A percentile compares a stretch with the other conserved stretches of the same genome.
Evolutionary conservation across 768 basidiomycete genomes (phyloP).

Genomic region (Macrolepiota dolichaula): DNA sequence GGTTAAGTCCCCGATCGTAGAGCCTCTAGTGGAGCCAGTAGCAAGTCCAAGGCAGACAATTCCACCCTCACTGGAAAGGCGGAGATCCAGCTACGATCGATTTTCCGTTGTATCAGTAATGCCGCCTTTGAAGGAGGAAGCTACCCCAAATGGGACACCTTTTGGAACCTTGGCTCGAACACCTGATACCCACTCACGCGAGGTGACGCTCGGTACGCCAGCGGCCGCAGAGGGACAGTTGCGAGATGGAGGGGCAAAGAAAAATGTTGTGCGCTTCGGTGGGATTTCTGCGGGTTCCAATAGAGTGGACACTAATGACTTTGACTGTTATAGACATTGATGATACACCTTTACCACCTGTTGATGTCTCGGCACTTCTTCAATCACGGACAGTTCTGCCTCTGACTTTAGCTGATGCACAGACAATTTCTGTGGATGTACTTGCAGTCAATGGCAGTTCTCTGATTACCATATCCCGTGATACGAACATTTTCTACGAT

Average conservation of each 20-base stretch:
- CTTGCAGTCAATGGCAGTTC: constrained; percentile 53
- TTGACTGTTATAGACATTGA: constrained; percentile 22
- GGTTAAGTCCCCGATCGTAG: constrained; percentile 5
- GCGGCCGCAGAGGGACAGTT: neutral
- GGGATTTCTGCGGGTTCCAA: neutral
- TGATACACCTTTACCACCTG: constrained; percentile 37
- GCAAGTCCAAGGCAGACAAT: constrained; percentile 19
- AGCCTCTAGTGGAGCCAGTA: constrained; percentile 10
- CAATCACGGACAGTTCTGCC: constrained; percentile 19
- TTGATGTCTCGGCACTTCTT: constrained; percentile 49
- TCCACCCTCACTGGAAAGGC: constrained; percentile 46
- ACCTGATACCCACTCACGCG: neutral
- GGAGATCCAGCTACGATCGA: constrained; percentile 65
- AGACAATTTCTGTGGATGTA: constrained; percentile 73
- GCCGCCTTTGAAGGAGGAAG: constrained; percentile 68
- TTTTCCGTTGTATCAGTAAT: constrained; percentile 54
- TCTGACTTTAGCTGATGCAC: constrained; percentile 29
- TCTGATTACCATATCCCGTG: constrained; percentile 40
- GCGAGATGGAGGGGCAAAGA: neutral
- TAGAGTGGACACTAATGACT: neutral
- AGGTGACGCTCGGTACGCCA: neutral
- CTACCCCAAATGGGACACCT: constrained; percentile 55
- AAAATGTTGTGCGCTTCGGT: constrained; percentile 8
- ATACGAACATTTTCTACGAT: constrained; percentile 66
- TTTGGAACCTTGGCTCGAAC: constrained; percentile 46